Evolutionary conservation across 1,139 yeast genomes (phyloP).

Genomic region (Sugiyamaella xylanicola): DNA sequence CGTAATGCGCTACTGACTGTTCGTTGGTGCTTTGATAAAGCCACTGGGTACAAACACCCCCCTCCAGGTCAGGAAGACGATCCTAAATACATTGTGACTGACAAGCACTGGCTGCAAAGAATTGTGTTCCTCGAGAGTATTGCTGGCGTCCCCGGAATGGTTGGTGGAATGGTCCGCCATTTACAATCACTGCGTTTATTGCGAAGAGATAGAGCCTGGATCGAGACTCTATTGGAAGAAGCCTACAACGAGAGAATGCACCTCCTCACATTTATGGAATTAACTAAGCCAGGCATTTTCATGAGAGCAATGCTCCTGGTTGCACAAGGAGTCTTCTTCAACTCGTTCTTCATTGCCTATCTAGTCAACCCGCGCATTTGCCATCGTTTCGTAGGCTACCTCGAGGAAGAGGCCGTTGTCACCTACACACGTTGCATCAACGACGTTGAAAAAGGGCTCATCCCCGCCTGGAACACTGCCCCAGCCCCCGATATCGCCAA

Average conservation of each 20-base stretch:
- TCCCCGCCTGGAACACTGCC: conserved; percentile 51
- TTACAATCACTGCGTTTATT: conserved; percentile 44
- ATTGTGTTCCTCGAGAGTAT: conserved; percentile 68
- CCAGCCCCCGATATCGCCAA: conserved; percentile 54
- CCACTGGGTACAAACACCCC: conserved; percentile 67
- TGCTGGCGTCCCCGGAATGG: conserved; percentile 82
- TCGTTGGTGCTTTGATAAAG: conserved; percentile 58
- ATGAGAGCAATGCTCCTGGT: conserved; percentile 58
- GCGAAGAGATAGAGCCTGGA: conserved; percentile 73
- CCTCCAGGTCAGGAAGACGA: conserved; percentile 46
- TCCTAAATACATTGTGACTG: conserved; percentile 60
- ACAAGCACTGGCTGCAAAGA: conserved; percentile 67
- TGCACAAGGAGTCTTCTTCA: conserved; percentile 75
- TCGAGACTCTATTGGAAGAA: conserved; percentile 72
- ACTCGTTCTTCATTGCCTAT: conserved; percentile 63
- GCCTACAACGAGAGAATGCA: conserved; percentile 84
- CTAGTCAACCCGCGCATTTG: conserved; percentile 64
- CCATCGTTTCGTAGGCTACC: conserved; percentile 76
- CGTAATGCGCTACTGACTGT: conserved; percentile 49
- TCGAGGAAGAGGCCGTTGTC: conserved; percentile 77
- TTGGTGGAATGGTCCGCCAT: conserved; percentile 52
- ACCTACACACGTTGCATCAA: conserved; percentile 67
- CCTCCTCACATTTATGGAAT: conserved; percentile 64
- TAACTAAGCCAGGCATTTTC: conserved; percentile 65
- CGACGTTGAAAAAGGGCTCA: conserved; percentile 54